Base-by-base conservation (phyloP, 1,284 basidiomycete species). In the Taiwanofungus camphoratus region DNA sequence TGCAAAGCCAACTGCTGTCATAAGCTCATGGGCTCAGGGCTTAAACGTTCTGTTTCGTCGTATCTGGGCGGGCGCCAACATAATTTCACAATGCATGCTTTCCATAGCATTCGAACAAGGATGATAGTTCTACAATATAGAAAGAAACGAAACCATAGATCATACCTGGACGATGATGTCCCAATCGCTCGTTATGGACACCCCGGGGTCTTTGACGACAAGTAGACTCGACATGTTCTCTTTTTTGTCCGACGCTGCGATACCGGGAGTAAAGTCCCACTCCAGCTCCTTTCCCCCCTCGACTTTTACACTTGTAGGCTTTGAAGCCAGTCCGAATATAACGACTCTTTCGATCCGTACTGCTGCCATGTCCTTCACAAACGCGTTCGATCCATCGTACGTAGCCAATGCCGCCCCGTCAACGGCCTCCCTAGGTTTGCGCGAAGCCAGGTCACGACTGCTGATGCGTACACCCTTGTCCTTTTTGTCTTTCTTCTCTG, bases 331-430 rank as follows among this genome's bases (percentile, higher is more conserved):
- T 1, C 93, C 93, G 8, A 92, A 65, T 3, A 97, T 68, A 27
- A 92, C 72, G 24, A 97, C 63, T 60, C 81, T 80, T 66, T 94
- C 91, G 15, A 96, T 79, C 37, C 80, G 69, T 43, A 96, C 90
- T 23, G 73, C 68, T 39, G 57, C 67, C 26, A 94, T 71, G 49
- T 63, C 75, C 65, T 74, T 68, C 35, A 84, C 86, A 65, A 80
- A 96, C 9, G 61, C 67, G 57, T 95, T 95, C 8, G 57, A 54
- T 41, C 69, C 67, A 57, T 68, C 59, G 54, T 77, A 82, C n/a
- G 53, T 60, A 21, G 60, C 57, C 42, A 79, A 61, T 43, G 63
- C 67, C 18, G 73, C 70, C 2, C 74, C 70, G 52, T 80, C 71
- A 26, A 79, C 75, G 15, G 77, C 73, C 45, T 67, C 64, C 3